Conservation (phyloP, 148 eudicot genomes). For the Fagopyrum tataricum region DNA sequence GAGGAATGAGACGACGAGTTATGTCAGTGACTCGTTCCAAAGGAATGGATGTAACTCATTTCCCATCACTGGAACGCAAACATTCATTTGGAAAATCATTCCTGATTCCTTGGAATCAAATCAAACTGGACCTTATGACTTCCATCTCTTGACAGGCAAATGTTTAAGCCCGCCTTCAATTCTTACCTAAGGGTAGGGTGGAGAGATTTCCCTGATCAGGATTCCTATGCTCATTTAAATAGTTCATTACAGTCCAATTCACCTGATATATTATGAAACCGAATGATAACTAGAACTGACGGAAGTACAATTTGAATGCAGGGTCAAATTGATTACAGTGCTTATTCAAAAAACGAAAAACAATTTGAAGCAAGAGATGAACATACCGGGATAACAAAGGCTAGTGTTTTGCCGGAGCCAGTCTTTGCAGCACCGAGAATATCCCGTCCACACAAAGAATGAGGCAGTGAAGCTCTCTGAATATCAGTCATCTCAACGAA, state of each 20-base stretch:
- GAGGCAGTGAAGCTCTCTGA: constrained; percentile 89
- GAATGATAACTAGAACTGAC: background rate
- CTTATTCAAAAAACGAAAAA: background rate
- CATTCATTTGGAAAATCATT: no score
- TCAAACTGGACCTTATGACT: no score
- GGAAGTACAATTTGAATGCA: background rate
- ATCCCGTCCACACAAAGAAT: constrained; percentile 76
- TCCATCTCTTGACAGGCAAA: background rate
- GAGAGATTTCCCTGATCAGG: background rate
- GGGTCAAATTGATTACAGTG: background rate
- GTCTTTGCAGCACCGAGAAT: constrained; percentile 93
- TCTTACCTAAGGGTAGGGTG: background rate
- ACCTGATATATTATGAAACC: background rate
- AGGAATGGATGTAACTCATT: no score
- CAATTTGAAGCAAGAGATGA: background rate
- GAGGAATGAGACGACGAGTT: no score
- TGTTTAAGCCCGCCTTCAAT: background rate
- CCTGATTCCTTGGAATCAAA: no score
- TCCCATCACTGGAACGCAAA: no score
- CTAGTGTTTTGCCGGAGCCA: constrained; percentile 87
- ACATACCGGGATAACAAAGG: constrained; percentile 83
- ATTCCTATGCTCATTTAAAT: background rate
- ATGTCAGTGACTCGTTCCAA: no score
- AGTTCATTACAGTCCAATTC: background rate
- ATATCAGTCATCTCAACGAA: constrained; percentile 66